Percentiles rank a stretch among this genome's conserved stretches.
Conservation (phyloP, 2,329 filamentous ascomycete species). For the Didymellaceae sp. region DNA sequence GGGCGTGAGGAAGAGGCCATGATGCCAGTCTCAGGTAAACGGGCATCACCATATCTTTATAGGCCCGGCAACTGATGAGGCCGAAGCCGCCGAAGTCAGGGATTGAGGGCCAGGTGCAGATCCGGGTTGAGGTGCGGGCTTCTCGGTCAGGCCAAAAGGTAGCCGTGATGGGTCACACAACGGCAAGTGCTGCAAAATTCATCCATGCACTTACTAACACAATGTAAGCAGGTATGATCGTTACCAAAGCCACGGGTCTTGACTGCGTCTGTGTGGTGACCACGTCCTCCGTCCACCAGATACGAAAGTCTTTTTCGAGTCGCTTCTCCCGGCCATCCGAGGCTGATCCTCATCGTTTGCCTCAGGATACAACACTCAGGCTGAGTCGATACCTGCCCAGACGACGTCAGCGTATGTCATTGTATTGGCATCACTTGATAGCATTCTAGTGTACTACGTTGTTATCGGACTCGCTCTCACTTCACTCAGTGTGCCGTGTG, state of each 20-base stretch:
- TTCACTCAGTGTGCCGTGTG: conserved; percentile 2
- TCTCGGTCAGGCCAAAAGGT: conserved; percentile 10
- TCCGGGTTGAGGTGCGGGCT: conserved; percentile 2
- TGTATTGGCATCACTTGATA: not conserved
- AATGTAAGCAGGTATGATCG: not conserved
- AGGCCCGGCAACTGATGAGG: conserved; percentile 1
- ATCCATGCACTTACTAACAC: conserved; percentile 4
- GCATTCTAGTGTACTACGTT: not conserved
- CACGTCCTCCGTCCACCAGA: not conserved
- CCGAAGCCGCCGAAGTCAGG: conserved; percentile 15
- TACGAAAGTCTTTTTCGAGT: too few species aligned
- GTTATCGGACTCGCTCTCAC: not conserved
- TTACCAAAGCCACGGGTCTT: not conserved
- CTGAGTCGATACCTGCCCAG: too few species aligned
- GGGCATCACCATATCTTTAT: conserved; percentile 2
- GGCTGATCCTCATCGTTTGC: too few species aligned
- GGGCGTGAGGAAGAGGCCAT: not conserved
- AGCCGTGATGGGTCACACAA: not conserved
- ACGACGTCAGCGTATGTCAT: not conserved
- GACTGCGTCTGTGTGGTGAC: not conserved
- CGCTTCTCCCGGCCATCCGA: too few species aligned
- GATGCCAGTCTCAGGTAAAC: not conserved
- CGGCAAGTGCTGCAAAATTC: conserved; percentile 3
- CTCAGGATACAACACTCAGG: too few species aligned
- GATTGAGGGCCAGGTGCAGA: conserved; percentile 1